These are phyloP conservation scores for Hypoxylon sp. DNA, from an alignment of 2,329 filamentous ascomycete species.

Conservation along the genomic window DNA sequence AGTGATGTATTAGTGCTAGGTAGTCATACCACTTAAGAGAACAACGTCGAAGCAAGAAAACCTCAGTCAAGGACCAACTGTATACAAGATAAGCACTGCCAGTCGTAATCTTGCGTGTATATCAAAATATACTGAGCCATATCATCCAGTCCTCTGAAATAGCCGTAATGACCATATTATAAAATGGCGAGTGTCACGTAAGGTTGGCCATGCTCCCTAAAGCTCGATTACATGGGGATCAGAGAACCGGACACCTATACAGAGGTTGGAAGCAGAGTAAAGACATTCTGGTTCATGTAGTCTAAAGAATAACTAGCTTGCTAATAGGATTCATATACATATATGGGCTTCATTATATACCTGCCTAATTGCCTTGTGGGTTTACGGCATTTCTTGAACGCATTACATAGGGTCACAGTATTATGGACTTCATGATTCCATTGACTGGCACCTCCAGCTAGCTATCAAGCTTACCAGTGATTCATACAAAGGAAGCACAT, in stretches of 20 bases:
- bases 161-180: not conserved
- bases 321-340: not conserved
- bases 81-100: too few species aligned
- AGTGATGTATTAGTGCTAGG: not conserved
- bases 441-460: not conserved
- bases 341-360: not conserved
- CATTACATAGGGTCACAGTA: not conserved
- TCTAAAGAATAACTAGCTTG: not conserved
- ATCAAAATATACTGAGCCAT: too few species aligned
- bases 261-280: not conserved
- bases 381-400: not conserved
- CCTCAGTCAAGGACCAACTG: too few species aligned
- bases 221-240: not conserved
- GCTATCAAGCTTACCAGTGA: not conserved
- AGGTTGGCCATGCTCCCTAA: not conserved
- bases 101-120: too few species aligned
- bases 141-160: not conserved
- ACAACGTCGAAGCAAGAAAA: too few species aligned
- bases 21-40: too few species aligned
- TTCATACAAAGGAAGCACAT: not conserved
- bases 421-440: not conserved
- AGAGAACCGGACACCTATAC: not conserved
- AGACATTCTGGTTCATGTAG: not conserved
- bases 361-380: too few species aligned
- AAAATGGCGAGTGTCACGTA: not conserved